These are phyloP conservation scores for Phaeosphaeria sp. DNA, from an alignment of 2,329 filamentous ascomycete genomes.

Conservation along the genomic window DNA sequence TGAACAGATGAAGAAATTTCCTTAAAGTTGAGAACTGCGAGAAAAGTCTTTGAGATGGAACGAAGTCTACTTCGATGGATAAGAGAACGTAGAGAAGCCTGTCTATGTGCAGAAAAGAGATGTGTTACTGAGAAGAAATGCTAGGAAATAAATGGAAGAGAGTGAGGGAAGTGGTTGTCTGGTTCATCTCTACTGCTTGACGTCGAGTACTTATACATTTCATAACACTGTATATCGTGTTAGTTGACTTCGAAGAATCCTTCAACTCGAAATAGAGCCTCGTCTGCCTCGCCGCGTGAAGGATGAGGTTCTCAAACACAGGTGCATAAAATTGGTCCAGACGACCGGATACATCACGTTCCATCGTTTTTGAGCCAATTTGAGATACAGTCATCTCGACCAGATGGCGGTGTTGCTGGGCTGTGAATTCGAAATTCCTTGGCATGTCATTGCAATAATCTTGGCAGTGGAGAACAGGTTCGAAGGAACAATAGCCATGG, in stretches of 20 bases:
- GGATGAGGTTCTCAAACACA: neutral
- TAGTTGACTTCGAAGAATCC: neutral
- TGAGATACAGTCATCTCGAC: neutral
- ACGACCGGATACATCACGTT: neutral
- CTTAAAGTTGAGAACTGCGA: neutral
- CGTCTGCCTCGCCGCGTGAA: neutral
- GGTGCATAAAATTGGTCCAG: neutral
- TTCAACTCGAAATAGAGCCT: neutral
- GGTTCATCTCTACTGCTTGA: neutral
- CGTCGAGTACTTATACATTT: neutral
- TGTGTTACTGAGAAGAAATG: neutral
- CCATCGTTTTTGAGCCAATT: neutral
- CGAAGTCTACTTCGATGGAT: neutral
- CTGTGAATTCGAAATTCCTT: neutral
- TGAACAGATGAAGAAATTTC: neutral
- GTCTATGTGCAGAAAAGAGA: neutral
- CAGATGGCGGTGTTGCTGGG: neutral
- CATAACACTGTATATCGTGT: neutral
- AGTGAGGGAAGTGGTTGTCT: neutral
- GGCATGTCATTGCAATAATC: neutral
- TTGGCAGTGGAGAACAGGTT: neutral
- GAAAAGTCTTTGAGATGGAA: neutral
- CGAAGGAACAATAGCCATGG: neutral
- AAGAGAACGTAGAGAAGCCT: neutral
- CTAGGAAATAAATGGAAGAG: neutral